Base-by-base conservation (phyloP, 208 protist genomes). In the Crithidia brevicula region DNA sequence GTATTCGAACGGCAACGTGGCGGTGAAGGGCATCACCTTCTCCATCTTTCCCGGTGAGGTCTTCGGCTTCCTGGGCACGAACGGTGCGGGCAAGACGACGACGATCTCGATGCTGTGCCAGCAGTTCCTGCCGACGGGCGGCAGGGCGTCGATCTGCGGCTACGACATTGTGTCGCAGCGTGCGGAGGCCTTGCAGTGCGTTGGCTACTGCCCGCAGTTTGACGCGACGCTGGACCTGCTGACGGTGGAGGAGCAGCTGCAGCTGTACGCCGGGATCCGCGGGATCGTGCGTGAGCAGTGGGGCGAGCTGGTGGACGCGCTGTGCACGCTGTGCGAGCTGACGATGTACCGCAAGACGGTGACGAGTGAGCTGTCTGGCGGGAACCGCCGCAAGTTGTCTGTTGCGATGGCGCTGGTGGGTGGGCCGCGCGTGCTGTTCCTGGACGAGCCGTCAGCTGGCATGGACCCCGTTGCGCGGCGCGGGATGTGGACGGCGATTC, bases 141-240 rank as follows among this genome's bases (percentile, higher is more conserved):
- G 88, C 57, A 89, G 79, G 3, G 88, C 84, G 34, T 65, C 79
- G 15, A 79, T 95, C 28, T 79, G 69, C 28, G 88, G 77, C 30
- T 40, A 61, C 27, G 65, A 82, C 30, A 42, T 88, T 23, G 65
- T 88, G 15, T 74, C 85, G 72, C 78, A 40, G 36, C 36, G 36
- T 88, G 34, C 85, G 81, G 22, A 83, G 88, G 47, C 62, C 73
- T 23, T 83, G 85, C 52, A 60, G 88, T 28, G 79, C 85, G 22
- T 83, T 82, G 27, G 85, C 62, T 95, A 98, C 45, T 99, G 97
- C 74, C 95, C 96, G 28, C 97, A 99, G 74, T 98, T 97, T 76
- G 96, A 98, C 72, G 83, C 97, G 27, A 66, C 90, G 2, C 86
- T 96, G 42, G 84, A 92, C 40, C 79, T 98, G 30, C 73, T 99